Evolutionary conservation across 305 asterid species (phyloP).

Genomic region (Euphrasia arctica): DNA sequence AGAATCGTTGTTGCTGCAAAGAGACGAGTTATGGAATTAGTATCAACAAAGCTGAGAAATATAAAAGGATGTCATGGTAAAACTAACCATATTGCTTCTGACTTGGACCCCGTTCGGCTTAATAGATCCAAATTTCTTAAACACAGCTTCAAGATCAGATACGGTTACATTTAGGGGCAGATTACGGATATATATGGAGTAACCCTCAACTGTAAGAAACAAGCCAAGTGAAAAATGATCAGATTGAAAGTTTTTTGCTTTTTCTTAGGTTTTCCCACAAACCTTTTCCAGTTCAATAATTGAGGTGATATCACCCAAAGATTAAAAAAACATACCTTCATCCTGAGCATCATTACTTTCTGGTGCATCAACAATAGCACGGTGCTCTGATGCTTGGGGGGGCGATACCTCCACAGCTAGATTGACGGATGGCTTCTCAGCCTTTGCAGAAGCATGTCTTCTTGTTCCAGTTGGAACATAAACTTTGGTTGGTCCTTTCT

Average conservation of each 20-base stretch:
- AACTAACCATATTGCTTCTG: conserved; percentile 66
- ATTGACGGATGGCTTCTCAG: conserved; percentile 44
- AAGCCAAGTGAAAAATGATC: conserved; percentile 20
- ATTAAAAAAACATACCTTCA: conserved; percentile 47
- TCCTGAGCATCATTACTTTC: conserved; percentile 54
- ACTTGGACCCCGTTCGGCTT: conserved; percentile 86
- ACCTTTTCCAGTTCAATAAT: not conserved
- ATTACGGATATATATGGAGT: conserved; percentile 74
- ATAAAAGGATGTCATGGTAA: conserved; percentile 15
- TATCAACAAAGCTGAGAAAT: conserved; percentile 22
- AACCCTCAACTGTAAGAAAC: conserved; percentile 60
- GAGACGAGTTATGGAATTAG: conserved; percentile 21
- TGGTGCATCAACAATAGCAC: conserved; percentile 28
- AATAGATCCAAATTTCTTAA: conserved; percentile 70
- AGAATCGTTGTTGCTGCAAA: conserved; percentile 68
- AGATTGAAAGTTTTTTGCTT: conserved; percentile 1
- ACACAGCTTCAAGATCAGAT: conserved; percentile 72
- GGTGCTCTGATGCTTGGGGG: conserved; percentile 40
- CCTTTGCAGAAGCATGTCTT: conserved; percentile 34
- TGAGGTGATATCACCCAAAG: no score
- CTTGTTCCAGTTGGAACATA: conserved; percentile 57
- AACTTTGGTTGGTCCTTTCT: conserved; percentile 49
- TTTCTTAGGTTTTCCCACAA: not conserved
- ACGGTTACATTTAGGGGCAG: conserved; percentile 65
- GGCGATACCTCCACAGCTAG: conserved; percentile 38